Base-by-base conservation (phyloP, 345 rosid genomes). In the Murraya koenigii region DNA sequence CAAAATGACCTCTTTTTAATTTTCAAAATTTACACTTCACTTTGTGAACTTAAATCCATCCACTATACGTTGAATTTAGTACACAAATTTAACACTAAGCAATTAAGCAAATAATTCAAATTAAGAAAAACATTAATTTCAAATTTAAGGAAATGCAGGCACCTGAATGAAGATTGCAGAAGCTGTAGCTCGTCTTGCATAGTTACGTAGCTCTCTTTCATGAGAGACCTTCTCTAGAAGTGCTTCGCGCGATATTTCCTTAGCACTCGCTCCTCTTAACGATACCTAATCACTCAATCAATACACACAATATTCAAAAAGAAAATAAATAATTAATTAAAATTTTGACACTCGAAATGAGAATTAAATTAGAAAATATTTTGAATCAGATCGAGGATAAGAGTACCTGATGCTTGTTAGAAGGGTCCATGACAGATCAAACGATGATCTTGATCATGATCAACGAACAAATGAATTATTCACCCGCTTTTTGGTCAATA, bases 161-260 rank as follows among this genome's bases (percentile, higher is more conserved):
- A 93, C 99, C 96, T 92, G 99, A 75, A 93, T 80, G 74, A 77
- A 84, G 67, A 88, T 58, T 7, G 94, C 89, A 52, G 99, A 87
- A 10, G 91, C 88, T 26, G 90, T 79, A 75, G 97, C 95, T 20
- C 93, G 93, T 80, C 94, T 85, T 0, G 97, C 87, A 55, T 88
- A 92, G 72, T 72, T 89, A 36, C 99, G 97, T 30, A 87, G 86
- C 93, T 92, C 94, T 81, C 99, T 86, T 78, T 92, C 95, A 60
- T 88, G 93, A 0, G 90, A 88, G 62, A 96, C 95, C 84, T 90
- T 91, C 80, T 91, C 97, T 52, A 96, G 91, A 71, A 96, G 94
- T 28, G 94, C 99, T 75, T 92, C 97, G 71, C 99, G 87, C 22
- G 98, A 88, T 41, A 95, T 93, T 87, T 95, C 98, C 83, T 76